phyloP scores from a whole-genome alignment of 345 rosid genomes.

The Eucalyptus cladocalyx region DNA sequence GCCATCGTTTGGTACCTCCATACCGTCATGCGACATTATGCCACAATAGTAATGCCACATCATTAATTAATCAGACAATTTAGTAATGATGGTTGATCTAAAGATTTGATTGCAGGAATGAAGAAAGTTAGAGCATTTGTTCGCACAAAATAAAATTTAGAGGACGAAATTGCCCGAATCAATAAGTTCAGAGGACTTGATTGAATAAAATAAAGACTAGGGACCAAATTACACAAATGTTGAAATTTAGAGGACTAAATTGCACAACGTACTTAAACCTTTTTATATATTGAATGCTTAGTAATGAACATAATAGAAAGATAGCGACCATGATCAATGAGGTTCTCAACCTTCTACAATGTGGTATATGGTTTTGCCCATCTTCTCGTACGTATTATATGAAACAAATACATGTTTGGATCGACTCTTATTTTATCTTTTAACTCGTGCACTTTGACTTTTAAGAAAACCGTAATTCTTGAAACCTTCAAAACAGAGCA shows the following conservation, averaged over 20 bases:
- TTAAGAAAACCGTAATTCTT: not conserved
- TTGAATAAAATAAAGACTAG: not conserved
- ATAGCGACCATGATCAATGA: not conserved
- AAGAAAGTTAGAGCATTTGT: not conserved
- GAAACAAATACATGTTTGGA: too few species aligned
- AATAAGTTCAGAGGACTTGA: not conserved
- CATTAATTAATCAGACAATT: not conserved
- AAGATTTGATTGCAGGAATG: not conserved
- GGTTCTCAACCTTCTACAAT: not conserved
- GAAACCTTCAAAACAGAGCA: not conserved
- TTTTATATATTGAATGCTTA: not conserved
- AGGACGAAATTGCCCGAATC: not conserved
- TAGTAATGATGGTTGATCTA: not conserved
- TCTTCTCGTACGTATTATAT: too few species aligned
- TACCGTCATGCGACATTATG: not conserved
- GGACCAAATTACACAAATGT: too few species aligned
- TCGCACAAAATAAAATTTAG: not conserved
- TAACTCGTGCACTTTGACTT: not conserved
- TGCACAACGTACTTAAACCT: not conserved
- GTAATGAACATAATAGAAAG: not conserved
- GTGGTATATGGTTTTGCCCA: too few species aligned
- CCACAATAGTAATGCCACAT: not conserved
- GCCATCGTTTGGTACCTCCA: not conserved
- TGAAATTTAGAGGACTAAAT: not conserved
- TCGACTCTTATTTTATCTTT: too few species aligned